Percentiles rank a stretch among this genome's conserved stretches.
Evolutionary conservation across 108 stramenopile species (phyloP).

Genomic region (Cyclotella cryptica): DNA sequence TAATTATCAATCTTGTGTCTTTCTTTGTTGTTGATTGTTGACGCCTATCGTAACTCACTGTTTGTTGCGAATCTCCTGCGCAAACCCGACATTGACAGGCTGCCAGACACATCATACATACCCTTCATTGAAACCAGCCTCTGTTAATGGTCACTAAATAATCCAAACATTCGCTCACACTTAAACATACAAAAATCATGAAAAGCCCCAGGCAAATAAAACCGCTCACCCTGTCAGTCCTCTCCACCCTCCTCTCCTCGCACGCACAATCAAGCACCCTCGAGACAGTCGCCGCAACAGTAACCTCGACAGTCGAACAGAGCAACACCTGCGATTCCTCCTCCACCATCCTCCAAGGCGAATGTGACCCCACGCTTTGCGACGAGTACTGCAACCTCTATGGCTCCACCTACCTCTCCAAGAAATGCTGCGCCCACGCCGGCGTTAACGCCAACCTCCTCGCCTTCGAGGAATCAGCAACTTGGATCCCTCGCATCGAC

Average conservation of each 20-base stretch:
- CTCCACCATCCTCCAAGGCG: constrained; percentile 12
- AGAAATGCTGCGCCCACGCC: constrained; percentile 48
- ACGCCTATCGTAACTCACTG: too few species aligned
- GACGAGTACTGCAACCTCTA: constrained; percentile 25
- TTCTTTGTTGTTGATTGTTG: too few species aligned
- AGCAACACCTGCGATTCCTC: constrained; percentile 3
- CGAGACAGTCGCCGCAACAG: neutral
- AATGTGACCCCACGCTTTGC: constrained; percentile 31
- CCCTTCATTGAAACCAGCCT: too few species aligned
- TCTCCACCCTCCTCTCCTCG: neutral
- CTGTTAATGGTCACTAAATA: too few species aligned
- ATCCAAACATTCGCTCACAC: too few species aligned
- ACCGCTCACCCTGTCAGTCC: neutral
- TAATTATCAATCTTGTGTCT: too few species aligned
- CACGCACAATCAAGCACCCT: neutral
- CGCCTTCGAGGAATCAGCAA: constrained; percentile 37
- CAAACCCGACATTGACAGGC: too few species aligned
- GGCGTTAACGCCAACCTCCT: constrained; percentile 48
- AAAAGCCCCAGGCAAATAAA: too few species aligned
- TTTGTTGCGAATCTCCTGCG: too few species aligned
- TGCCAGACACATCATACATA: too few species aligned
- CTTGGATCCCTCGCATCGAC: constrained; percentile 47
- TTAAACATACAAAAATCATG: too few species aligned
- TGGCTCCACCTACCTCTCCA: constrained; percentile 44
- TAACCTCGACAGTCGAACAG: neutral